Percentiles rank a stretch among this genome's conserved stretches.
These are phyloP conservation scores for Hordeum vulgare DNA, from an alignment of 176 grass and related monocot genomes.

Conservation along the genomic window MorexV3_pseudomolecules_assembly NC_058518.1:175286945-175287444, in stretches of 20 bases:
- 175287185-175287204: constrained; percentile 66
- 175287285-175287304: background rate
- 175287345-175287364: background rate
- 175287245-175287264: background rate
- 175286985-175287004: background rate
- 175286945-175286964: background rate
- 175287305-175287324: background rate
- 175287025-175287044: constrained; percentile 14
- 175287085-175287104: constrained; percentile 99
- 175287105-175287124: constrained; percentile 93
- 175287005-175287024: background rate
- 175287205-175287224: constrained; percentile 1
- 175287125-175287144: constrained; percentile 93
- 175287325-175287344: background rate
- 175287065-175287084: constrained; percentile 94
- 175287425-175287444: background rate
- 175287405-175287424: background rate
- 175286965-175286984: background rate
- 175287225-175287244: background rate
- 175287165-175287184: constrained; percentile 90
- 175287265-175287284: background rate
- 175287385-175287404: background rate
- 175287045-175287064: constrained; percentile 95
- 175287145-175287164: constrained; percentile 97
- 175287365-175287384: background rate